These are phyloP conservation scores for Apophysomyces elegans DNA, from an alignment of 371 early-diverging fungal genomes.

Conservation along the genomic window DNA sequence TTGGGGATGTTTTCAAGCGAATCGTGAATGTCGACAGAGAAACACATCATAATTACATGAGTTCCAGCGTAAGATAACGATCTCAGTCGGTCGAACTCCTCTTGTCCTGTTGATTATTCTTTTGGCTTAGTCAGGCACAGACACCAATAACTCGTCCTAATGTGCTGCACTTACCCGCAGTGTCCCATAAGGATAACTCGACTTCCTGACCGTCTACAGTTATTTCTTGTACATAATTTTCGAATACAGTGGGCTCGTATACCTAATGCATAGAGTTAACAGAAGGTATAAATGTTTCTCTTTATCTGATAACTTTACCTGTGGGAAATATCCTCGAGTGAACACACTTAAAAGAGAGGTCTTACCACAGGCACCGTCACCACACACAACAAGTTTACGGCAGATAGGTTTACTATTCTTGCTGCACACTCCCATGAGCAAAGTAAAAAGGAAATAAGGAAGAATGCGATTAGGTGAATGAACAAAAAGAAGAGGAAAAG, in stretches of 20 bases:
- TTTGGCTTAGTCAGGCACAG: conserved; percentile 6
- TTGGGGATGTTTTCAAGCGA: conserved; percentile 59
- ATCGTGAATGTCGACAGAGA: conserved; percentile 59
- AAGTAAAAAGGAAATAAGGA: not conserved
- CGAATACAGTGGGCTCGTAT: conserved; percentile 81
- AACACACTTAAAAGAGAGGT: conserved; percentile 49
- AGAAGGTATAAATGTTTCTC: not conserved
- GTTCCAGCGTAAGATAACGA: conserved; percentile 56
- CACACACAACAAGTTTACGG: conserved; percentile 74
- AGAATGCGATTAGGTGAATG: not conserved
- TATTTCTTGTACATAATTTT: conserved; percentile 85
- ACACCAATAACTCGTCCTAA: not conserved
- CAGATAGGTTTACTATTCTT: conserved; percentile 11
- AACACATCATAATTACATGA: conserved; percentile 63
- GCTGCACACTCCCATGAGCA: conserved; percentile 19
- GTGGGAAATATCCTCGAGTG: conserved; percentile 45
- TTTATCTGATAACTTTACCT: conserved; percentile 25
- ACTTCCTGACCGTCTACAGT: conserved; percentile 78
- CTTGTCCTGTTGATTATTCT: conserved; percentile 55
- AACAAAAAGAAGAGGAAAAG: not conserved
- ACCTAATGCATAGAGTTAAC: conserved; percentile 22
- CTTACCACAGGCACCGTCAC: conserved; percentile 79
- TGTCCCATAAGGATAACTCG: conserved; percentile 91
- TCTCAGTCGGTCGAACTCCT: conserved; percentile 64
- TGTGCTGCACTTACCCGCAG: conserved; percentile 71